Conservation (phyloP, 1,139 yeast genomes). For the Pichia sp. region DNA sequence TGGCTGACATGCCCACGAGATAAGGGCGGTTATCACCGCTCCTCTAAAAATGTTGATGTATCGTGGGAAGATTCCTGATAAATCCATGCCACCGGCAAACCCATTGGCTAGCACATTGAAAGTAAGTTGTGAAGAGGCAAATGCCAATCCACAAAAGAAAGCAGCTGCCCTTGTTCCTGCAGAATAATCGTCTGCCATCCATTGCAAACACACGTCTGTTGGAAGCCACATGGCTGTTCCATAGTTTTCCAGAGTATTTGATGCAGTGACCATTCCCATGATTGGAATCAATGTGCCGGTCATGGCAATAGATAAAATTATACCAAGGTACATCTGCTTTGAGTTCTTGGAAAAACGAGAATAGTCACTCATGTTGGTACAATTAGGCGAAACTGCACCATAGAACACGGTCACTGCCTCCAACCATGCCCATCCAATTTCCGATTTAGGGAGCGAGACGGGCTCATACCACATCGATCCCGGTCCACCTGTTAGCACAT, state of each 20-base stretch:
- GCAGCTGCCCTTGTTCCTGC: not conserved
- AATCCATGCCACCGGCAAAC: not conserved
- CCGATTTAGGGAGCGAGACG: constrained; percentile 13
- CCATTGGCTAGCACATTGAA: not conserved
- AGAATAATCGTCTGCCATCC: not conserved
- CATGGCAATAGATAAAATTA: not conserved
- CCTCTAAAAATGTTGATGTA: not conserved
- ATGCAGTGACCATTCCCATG: not conserved
- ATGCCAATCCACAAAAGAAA: not conserved
- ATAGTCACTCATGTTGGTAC: not conserved
- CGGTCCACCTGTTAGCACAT: constrained; percentile 21
- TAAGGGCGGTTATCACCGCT: not conserved
- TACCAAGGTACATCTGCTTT: not conserved
- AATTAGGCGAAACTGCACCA: not conserved
- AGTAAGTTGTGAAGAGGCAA: not conserved
- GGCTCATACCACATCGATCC: constrained; percentile 26
- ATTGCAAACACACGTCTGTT: not conserved
- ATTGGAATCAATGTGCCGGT: not conserved
- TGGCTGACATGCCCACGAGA: not conserved
- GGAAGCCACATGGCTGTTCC: not conserved
- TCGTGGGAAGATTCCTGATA: not conserved
- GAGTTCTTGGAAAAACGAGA: not conserved
- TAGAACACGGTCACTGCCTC: not conserved
- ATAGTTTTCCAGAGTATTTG: not conserved
- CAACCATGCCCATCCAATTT: not conserved